Evolutionary conservation across 179 eudicot species (phyloP).

Genomic region (Camellia oleifera): DNA sequence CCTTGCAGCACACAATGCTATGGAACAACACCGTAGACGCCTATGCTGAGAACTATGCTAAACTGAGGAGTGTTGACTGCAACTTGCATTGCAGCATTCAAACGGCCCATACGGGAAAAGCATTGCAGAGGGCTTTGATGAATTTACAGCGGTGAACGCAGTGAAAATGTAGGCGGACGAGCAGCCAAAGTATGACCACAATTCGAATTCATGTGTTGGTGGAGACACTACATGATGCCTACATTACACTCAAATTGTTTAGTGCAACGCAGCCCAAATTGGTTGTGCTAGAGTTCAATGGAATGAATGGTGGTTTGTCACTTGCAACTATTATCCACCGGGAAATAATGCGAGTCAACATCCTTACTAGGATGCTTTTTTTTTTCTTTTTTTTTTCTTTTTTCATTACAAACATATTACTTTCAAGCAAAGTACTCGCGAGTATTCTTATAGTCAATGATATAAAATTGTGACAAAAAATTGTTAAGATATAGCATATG

Average conservation of each 20-base stretch:
- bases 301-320: slow-evolving; percentile 45
- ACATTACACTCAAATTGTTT: slow-evolving; percentile 73
- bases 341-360: slow-evolving; percentile 51
- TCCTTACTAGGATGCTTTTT: slow-evolving; percentile 27
- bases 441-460: too few species aligned
- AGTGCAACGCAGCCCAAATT: slow-evolving; percentile 38
- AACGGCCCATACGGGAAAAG: background rate
- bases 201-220: slow-evolving; percentile 38
- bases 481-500: too few species aligned
- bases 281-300: slow-evolving; percentile 62
- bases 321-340: slow-evolving; percentile 66
- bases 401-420: too few species aligned
- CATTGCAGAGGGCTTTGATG: background rate
- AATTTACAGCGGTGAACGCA: slow-evolving; percentile 15
- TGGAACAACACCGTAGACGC: slow-evolving; percentile 36
- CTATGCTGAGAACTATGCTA: slow-evolving; percentile 40
- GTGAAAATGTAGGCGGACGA: slow-evolving; percentile 33
- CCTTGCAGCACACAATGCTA: slow-evolving; percentile 35
- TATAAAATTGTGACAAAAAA: too few species aligned
- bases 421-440: too few species aligned
- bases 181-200: slow-evolving; percentile 21
- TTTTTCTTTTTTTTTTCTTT: too few species aligned
- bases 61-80: slow-evolving; percentile 16
- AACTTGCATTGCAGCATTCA: background rate
- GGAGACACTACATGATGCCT: slow-evolving; percentile 28